Evolutionary conservation across 2,329 filamentous ascomycete species (phyloP), one percentile per base, ranked within the genome.

Genomic region (Xylaria sp.): DNA sequence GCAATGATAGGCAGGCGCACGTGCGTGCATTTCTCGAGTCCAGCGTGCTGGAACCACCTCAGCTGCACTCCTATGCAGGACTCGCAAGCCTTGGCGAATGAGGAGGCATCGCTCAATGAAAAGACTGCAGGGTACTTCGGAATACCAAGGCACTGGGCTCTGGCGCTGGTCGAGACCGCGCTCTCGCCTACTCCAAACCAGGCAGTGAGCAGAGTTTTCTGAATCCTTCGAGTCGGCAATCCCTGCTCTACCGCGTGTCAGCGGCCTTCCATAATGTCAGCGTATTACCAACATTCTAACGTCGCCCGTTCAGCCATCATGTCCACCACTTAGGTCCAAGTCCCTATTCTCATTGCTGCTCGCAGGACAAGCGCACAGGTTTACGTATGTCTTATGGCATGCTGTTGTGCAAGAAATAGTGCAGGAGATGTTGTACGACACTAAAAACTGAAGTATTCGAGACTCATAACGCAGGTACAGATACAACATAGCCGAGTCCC

Each of bases 51-150:
- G 61, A 50, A 59, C 59, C 23, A 49, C 51, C n/a, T 38, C 38
- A 50, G 54, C 63, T 65, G 59, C 59, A 65, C 28, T 23, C 38
- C 37, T 23, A 52, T 59, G 63, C 50, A 57, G 40, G 11, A n/a
- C 14, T 62, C 63, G 55, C 45, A 60, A 62, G 12, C 12, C 50
- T 54, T 61, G 55, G 62, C 62, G 59, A 65, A 62, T 62, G n/a
- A 37, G n/a, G 53, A 56, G 14, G 21, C 51, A 63, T 38, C 33
- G 59, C 38, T 31, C 35, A 35, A 14, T 23, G 15, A 54, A 53
- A 19, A 14, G 28, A 49, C 57, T 63, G 57, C 61, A 64, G 52
- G 61, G 61, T 38, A 63, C 57, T 60, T 60, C 57, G 47, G 52
- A 57, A 52, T 64, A 63, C 61, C 61, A 61, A 64, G 52, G 46